Evolutionary conservation across 306 rosid species (phyloP), one percentile per base, ranked within the genome.

Genomic region (Arachis hypogaea): DNA sequence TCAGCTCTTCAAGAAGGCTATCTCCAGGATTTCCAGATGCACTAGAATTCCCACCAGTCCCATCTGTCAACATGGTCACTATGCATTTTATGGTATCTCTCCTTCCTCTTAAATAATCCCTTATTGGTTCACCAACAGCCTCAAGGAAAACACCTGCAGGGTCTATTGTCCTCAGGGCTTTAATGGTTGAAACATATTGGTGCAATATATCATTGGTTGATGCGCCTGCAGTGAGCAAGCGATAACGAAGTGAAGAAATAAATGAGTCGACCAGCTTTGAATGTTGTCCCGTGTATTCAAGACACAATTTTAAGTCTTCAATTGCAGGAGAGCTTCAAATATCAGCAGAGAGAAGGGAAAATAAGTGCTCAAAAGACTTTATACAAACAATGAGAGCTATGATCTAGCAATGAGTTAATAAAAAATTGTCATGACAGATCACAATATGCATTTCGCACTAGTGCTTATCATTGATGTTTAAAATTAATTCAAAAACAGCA

Each of bases 181-280:
- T 93, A 46, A 91, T 91, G 10, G 98, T 91, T 3, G 98, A 93
- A 82, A 93, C 98, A 84, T 91, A 93, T 81, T 93, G 98, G 84
- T 93, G 98, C 82, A 93, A 73, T 82, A 93, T 93, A 82, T 93
- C 98, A 86, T 91, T 93, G 51, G 98, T 93, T 76, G 98, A 91
- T 65, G 98, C 98, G 22, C 98, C 97, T 40, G 98, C 98, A 76
- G 97, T 93, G n/a, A 93, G 97, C 75, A 93, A 81, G 74, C 97
- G 97, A 82, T 86, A 93, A 65, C 89, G 97, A 57, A 93, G 85
- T 8, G 98, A 88, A 50, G 97, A 88, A 83, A 93, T 91, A 76
- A 93, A 93, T 66, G 98, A 93, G 77, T 93, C 98, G 76, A 93
- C 96, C 81, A 93, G 88, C 87, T 93, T 93, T 44, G 97, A 91